Percentiles rank a stretch among this genome's conserved stretches.
Conservation (phyloP, 208 protist species). For the Crithidia fasciculata region DNA sequence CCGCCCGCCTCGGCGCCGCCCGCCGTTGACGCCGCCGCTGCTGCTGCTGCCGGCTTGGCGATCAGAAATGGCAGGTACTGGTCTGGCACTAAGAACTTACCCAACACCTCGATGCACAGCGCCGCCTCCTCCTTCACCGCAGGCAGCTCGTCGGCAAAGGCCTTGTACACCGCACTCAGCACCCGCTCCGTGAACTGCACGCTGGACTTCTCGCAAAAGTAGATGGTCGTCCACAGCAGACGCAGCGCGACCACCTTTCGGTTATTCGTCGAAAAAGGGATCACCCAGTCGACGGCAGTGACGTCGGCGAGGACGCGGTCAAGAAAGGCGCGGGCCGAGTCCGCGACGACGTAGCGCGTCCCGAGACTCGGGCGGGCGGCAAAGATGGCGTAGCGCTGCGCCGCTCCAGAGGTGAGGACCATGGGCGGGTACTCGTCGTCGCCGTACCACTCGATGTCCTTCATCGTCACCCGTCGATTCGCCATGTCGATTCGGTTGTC, state of each 20-base stretch:
- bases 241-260: slow-evolving; percentile 76
- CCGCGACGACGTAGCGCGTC: slow-evolving; percentile 81
- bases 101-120: slow-evolving; percentile 81
- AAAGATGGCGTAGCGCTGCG: slow-evolving; percentile 49
- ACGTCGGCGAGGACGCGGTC: slow-evolving; percentile 71
- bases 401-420: slow-evolving; percentile 14
- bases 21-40: not conserved
- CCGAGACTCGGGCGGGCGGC: slow-evolving; percentile 68
- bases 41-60: slow-evolving; percentile 32
- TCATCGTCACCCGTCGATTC: slow-evolving; percentile 83
- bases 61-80: slow-evolving; percentile 91
- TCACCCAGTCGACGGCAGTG: slow-evolving; percentile 87
- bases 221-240: slow-evolving; percentile 82
- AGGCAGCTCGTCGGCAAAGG: slow-evolving; percentile 75
- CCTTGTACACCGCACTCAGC: slow-evolving; percentile 84
- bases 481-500: slow-evolving; percentile 88
- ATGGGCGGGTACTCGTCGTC: slow-evolving; percentile 90
- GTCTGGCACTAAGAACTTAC: slow-evolving; percentile 88
- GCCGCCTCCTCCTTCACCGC: slow-evolving; percentile 72
- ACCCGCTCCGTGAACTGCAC: slow-evolving; percentile 89
- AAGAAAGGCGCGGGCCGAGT: slow-evolving; percentile 72
- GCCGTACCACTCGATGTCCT: slow-evolving; percentile 93
- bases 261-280: slow-evolving; percentile 89
- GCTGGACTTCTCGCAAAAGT: slow-evolving; percentile 76
- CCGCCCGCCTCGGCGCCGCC: slow-evolving; percentile 26